phyloP scores from a whole-genome alignment of 1,284 basidiomycete species.

The Rhodotorula sp. region DNA sequence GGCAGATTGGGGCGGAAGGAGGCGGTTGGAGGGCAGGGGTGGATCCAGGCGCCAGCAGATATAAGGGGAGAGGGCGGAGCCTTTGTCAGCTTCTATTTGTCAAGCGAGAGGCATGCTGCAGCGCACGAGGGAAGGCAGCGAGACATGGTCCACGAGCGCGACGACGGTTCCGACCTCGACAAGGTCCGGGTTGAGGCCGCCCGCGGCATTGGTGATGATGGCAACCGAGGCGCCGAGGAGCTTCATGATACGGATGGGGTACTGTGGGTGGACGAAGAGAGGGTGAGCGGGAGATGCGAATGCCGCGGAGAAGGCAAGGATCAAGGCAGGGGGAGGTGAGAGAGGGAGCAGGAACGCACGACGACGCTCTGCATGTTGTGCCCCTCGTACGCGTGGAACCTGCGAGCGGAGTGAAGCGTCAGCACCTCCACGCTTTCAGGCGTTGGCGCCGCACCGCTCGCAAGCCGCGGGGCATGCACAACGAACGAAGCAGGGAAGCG shows the following conservation, averaged over 20 bases:
- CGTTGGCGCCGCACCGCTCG: background rate
- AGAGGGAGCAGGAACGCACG: constrained; percentile 13
- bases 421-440: too few species aligned
- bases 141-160: constrained; percentile 42
- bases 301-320: too few species aligned
- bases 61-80: too few species aligned
- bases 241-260: constrained; percentile 42
- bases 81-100: too few species aligned
- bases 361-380: constrained; percentile 3
- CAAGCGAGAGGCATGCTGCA: too few species aligned
- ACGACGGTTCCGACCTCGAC: constrained; percentile 41
- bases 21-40: too few species aligned
- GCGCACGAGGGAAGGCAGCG: constrained; percentile 39
- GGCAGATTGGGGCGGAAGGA: background rate
- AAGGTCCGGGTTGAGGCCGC: constrained; percentile 40
- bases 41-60: too few species aligned
- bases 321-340: too few species aligned
- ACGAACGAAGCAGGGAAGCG: background rate
- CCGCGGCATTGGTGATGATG: constrained; percentile 47
- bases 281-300: constrained; percentile 32
- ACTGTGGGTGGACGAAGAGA: constrained; percentile 9
- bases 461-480: background rate
- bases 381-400: constrained; percentile 29
- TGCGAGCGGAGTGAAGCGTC: background rate
- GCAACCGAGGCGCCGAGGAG: constrained; percentile 36